Evolutionary conservation across 2,329 filamentous ascomycete species (phyloP), one percentile per base, ranked within the genome.

Genomic region (Ophiostoma sp.): DNA sequence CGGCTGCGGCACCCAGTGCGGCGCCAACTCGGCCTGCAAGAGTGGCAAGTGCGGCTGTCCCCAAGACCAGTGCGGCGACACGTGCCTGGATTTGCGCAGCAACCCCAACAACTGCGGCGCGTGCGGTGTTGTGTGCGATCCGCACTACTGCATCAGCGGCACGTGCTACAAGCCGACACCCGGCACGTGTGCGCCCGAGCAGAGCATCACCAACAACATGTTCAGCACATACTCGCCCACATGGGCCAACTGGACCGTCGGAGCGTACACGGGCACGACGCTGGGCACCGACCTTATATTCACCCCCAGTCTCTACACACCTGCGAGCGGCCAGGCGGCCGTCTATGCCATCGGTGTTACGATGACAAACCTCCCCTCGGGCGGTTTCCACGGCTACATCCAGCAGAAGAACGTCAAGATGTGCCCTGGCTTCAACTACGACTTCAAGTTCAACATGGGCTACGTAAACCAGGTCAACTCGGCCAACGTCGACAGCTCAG

Each of bases 201-300:
- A 68, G 47, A 68, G 66, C 62, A 62, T 68, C 38, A 68, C 66
- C n/a, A 67, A 67, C 65, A 60, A 65, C 65, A 69, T 69, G 60
- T 64, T 69, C 12, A 49, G n/a, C 16, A 66, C 62, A 9, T 69
- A 69, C 65, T 69, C 68, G 49, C 66, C 66, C 14, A 68, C 66
- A 3, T 68, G 66, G 66, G 38, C 66, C 47, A 68, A 68, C 62
- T 68, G 66, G 66, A 68, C 66, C 8, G 66, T 68, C 7, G 66
- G 66, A 40, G 66, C 62, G 9, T 68, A 58, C 18, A 40, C 66
- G 6, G 66, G 66, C 47, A 68, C 62, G 6, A 58, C 38, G 2
- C 58, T 68, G 12, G 47, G 47, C 16, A 58, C 47, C 2, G 49
- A 68, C n/a, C 62, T 68, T 27, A 18, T 36, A 1, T 55, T 18